A percentile compares a stretch with the other conserved stretches of the same genome.
phyloP scores from a whole-genome alignment of 2,329 filamentous ascomycete genomes.

The Xylariaceae sp. region DNA sequence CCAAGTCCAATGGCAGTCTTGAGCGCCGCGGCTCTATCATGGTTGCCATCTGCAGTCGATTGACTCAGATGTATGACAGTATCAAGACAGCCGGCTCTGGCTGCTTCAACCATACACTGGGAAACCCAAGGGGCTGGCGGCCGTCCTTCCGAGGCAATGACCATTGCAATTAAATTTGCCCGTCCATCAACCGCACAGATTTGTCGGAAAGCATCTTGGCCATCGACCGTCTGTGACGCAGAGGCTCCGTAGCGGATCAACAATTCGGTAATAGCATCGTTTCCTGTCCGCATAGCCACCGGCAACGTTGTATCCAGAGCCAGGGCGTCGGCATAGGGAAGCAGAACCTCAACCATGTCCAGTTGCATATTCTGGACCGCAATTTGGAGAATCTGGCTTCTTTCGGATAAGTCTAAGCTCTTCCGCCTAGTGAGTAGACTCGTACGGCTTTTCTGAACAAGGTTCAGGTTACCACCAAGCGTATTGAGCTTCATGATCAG shows the following conservation, averaged over 20 bases:
- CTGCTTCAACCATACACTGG: constrained; percentile 49
- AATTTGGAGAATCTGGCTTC: constrained; percentile 47
- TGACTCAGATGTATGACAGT: constrained; percentile 50
- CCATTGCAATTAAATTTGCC: constrained; percentile 43
- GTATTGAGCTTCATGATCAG: constrained; percentile 48
- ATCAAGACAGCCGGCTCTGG: constrained; percentile 45
- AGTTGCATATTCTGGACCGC: constrained; percentile 48
- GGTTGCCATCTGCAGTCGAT: constrained; percentile 50
- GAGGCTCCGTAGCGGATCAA: constrained; percentile 51
- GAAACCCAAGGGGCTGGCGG: constrained; percentile 44
- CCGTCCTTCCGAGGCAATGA: constrained; percentile 48
- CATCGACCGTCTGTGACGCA: constrained; percentile 44
- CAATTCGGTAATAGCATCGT: constrained; percentile 42
- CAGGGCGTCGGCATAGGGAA: constrained; percentile 49
- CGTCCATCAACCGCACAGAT: constrained; percentile 45
- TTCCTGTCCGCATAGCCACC: constrained; percentile 44
- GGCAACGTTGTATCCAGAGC: constrained; percentile 49
- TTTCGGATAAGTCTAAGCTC: constrained; percentile 49
- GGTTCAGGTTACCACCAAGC: constrained; percentile 49
- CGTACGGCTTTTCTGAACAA: constrained; percentile 45
- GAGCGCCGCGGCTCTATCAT: constrained; percentile 50
- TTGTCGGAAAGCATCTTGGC: constrained; percentile 51
- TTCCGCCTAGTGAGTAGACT: constrained; percentile 46
- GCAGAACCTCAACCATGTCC: constrained; percentile 52
- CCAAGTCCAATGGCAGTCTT: constrained; percentile 46